Evolutionary conservation across 2,329 filamentous ascomycete species (phyloP).

Genomic region (Colletotrichum navitas): DNA sequence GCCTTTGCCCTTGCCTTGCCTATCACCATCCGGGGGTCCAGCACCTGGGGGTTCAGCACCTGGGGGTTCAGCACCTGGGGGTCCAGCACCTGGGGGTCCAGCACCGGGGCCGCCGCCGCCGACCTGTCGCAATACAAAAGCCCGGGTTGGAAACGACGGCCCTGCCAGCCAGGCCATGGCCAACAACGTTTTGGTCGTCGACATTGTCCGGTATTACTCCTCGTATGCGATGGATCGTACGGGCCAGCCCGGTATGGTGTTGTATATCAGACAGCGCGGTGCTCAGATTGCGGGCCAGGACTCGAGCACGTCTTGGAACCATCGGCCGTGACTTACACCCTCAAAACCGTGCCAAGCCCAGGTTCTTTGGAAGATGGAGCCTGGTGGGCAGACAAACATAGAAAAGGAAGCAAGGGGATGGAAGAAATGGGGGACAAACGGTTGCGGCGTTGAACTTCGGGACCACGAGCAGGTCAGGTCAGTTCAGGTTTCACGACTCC

Average conservation of each 20-base stretch:
- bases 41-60: no score
- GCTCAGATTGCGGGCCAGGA: constrained; percentile 10
- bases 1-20: constrained; percentile 23
- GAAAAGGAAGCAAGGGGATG: background rate
- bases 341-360: background rate
- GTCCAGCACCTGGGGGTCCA: background rate
- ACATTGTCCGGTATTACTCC: constrained; percentile 20
- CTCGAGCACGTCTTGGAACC: constrained; percentile 3
- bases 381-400: background rate
- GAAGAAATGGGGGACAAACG: constrained; percentile 34
- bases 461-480: constrained; percentile 5
- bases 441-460: constrained; percentile 17
- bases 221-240: constrained; percentile 11
- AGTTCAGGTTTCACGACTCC: constrained; percentile 31
- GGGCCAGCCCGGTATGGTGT: constrained; percentile 29
- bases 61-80: no score
- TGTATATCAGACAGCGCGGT: background rate
- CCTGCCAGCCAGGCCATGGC: constrained; percentile 20
- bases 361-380: background rate
- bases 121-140: constrained; percentile 5
- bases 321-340: constrained; percentile 8
- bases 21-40: constrained; percentile 6
- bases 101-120: background rate
- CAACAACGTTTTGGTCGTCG: constrained; percentile 14
- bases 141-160: constrained; percentile 10